A percentile compares a stretch with the other conserved stretches of the same genome.
These are phyloP conservation scores for Lepiota brunneoincarnata DNA, from an alignment of 768 basidiomycete genomes.

Conservation along the genomic window DNA sequence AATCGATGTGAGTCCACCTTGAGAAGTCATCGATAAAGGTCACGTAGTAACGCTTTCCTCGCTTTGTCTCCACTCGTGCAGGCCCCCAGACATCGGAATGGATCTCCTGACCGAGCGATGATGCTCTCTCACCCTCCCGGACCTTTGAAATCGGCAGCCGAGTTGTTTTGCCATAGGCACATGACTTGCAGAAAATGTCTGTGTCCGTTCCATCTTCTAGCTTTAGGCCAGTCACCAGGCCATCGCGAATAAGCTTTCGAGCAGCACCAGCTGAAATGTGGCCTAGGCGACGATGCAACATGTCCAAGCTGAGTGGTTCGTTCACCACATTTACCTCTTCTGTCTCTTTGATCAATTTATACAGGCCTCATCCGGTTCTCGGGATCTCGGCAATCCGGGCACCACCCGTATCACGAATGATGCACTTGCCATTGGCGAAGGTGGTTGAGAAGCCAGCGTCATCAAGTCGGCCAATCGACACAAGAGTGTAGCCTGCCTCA, in stretches of 20 bases:
- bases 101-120: too few relatives aligned
- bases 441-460: not conserved
- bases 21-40: too few relatives aligned
- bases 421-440: constrained; percentile 14
- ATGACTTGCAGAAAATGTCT: constrained; percentile 13
- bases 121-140: too few relatives aligned
- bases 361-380: too few relatives aligned
- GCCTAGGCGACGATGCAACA: not conserved
- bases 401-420: constrained; percentile 18
- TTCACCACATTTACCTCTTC: too few relatives aligned
- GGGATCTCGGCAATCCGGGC: constrained; percentile 18
- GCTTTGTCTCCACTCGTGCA: too few relatives aligned
- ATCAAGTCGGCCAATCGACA: not conserved
- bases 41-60: too few relatives aligned
- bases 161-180: constrained; percentile 27
- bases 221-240: too few relatives aligned
- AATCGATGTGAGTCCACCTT: constrained; percentile 11
- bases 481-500: constrained; percentile 33
- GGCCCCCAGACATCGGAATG: too few relatives aligned
- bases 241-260: constrained; percentile 21
- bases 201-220: too few relatives aligned
- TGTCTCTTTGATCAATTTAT: too few relatives aligned
- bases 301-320: too few relatives aligned
- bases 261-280: constrained; percentile 1
- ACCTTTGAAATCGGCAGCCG: constrained; percentile 28